These are phyloP conservation scores for Lizanozyma gosingica DNA, from an alignment of 1,139 yeast species.

Conservation along the genomic window DNA sequence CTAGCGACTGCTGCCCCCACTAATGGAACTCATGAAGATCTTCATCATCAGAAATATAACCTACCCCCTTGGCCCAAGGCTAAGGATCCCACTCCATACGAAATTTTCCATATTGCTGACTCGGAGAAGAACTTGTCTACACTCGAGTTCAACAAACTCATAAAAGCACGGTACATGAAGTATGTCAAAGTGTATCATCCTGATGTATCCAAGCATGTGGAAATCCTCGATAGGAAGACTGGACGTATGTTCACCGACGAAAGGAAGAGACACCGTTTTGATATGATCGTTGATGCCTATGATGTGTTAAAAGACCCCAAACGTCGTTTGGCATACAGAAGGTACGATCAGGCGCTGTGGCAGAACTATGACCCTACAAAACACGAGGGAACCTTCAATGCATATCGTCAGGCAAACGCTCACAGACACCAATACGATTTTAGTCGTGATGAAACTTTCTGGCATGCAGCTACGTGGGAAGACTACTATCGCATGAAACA, in stretches of 20 bases:
- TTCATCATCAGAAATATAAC: conserved; percentile 14
- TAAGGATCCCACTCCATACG: conserved; percentile 65
- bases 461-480: conserved; percentile 71
- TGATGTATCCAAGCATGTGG: conserved; percentile 39
- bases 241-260: conserved; percentile 22
- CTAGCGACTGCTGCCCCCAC: background rate
- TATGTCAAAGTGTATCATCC: conserved; percentile 85
- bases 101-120: conserved; percentile 44
- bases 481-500: conserved; percentile 43
- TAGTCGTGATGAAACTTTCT: conserved; percentile 38
- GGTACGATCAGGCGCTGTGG: conserved; percentile 4
- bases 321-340: conserved; percentile 1
- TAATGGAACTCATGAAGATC: background rate
- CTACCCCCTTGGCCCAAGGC: conserved; percentile 50
- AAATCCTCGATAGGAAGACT: conserved; percentile 19
- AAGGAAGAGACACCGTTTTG: conserved; percentile 53
- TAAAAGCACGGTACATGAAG: conserved; percentile 51
- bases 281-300: conserved; percentile 66
- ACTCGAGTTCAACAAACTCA: conserved; percentile 28
- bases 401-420: conserved; percentile 32
- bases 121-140: conserved; percentile 13
- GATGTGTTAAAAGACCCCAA: conserved; percentile 52
- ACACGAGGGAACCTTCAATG: conserved; percentile 15
- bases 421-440: conserved; percentile 25
- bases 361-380: conserved; percentile 9